A percentile compares a stretch with the other conserved stretches of the same genome.
These are phyloP conservation scores for Alternaria conjuncta DNA, from an alignment of 2,329 filamentous ascomycete genomes.

Conservation along the genomic window DNA sequence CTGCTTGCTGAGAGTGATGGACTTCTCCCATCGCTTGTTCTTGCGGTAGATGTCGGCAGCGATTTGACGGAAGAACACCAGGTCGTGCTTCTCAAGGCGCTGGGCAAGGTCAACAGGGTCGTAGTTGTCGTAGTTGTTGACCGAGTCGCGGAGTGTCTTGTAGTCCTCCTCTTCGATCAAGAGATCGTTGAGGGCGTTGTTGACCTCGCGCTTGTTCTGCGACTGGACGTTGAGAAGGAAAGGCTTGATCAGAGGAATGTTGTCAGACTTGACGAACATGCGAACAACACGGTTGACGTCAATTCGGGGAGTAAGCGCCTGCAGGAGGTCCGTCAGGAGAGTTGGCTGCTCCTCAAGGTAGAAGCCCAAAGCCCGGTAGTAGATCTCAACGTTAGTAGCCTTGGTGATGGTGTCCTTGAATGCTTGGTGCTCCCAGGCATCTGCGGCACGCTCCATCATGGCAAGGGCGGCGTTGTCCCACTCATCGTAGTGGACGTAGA, in stretches of 20 bases:
- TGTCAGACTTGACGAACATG: constrained; percentile 98
- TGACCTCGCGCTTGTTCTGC: constrained; percentile 98
- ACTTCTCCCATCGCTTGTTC: constrained; percentile 99
- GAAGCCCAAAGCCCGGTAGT: constrained; percentile 96
- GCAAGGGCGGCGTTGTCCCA: constrained; percentile 96
- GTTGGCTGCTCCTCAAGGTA: constrained; percentile 97
- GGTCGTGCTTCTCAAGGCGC: constrained; percentile 93
- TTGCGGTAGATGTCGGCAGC: constrained; percentile 98
- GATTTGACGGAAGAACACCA: constrained; percentile 99
- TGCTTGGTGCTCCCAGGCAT: constrained; percentile 98
- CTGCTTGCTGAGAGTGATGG: constrained; percentile 95
- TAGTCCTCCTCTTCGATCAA: constrained; percentile 99
- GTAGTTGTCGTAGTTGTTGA: constrained; percentile 99
- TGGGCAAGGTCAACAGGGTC: constrained; percentile 91
- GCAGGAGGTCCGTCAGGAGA: constrained; percentile 91
- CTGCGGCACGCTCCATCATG: constrained; percentile 96
- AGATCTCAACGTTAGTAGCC: constrained; percentile 98
- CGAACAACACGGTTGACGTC: constrained; percentile 99
- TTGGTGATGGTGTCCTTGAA: constrained; percentile 99
- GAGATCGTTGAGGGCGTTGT: constrained; percentile 96
- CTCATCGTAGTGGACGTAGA: constrained; percentile 98
- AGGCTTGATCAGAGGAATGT: constrained; percentile 96
- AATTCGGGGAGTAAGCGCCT: constrained; percentile 88
- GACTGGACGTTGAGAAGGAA: constrained; percentile 95
- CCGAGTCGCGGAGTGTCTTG: constrained; percentile 96